Base-by-base conservation (phyloP, 1,284 basidiomycete genomes). In the Sporisorium exsertum region DNA sequence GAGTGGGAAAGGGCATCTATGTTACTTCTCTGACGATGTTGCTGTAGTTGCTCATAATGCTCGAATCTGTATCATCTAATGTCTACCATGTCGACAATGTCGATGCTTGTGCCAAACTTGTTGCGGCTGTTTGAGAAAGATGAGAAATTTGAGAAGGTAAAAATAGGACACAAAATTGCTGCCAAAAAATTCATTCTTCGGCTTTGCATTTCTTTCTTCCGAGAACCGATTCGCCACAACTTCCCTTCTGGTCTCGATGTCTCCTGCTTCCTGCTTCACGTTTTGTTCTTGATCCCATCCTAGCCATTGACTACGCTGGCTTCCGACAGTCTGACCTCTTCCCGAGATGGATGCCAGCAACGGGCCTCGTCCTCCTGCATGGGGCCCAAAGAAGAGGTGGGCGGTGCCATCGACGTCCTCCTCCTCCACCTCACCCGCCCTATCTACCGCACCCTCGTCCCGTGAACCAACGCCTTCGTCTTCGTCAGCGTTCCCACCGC, bases 171-270 rank as follows among this genome's bases (percentile, higher is more conserved):
- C 37, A 20, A 51, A 67, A 62, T 53, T 46, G 47, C 32, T 16
- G 12, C 22, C 33, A 64, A 53, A 58, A 49, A 50, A 5, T 37
- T 7, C 4, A 5, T 16, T 3, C 6, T n/a, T 61, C 66, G 66
- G 60, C 60, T 63, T 68, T 68, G 65, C 65, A 69, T 58, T 68
- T 64, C 32, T 55, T 57, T 43, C 59, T 47, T 42, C 60, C 55
- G 61, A 59, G 24, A 24, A 33, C 46, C 35, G 35, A 26, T 60
- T 55, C 65, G 59, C 65, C 55, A 58, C 65, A 58, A 24, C 26
- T 35, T 26, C 40, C 27, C 8, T 24, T 8, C 9, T 10, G 4
- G 12, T 18, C 12, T 46, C 42, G 40, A 29, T 26, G 13, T 32
- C 5, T 32, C 50, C 20, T 56, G 18, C 42, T 18, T 20, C 26